These are phyloP conservation scores for Populus hybrid DNA, from an alignment of 441 rosid species.

Conservation along the genomic window DNA sequence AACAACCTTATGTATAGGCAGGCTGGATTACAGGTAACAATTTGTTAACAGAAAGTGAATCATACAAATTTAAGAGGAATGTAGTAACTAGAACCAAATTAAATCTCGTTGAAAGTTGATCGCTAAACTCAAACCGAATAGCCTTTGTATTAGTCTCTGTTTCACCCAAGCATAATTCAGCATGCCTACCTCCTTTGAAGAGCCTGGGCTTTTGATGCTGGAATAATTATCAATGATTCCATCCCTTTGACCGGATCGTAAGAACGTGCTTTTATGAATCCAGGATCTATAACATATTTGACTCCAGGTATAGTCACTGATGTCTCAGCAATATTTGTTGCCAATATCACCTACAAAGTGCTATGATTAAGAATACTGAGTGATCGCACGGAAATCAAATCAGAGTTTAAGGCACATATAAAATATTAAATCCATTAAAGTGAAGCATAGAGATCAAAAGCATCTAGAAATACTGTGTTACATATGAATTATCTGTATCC, in stretches of 20 bases:
- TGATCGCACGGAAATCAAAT: neutral
- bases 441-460: neutral
- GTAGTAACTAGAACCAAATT: neutral
- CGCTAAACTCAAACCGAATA: neutral
- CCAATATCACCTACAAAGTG: conserved; percentile 68
- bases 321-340: conserved; percentile 97
- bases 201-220: conserved; percentile 90
- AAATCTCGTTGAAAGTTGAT: conserved; percentile 6
- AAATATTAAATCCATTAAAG: neutral
- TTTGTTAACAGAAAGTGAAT: neutral
- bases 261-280: conserved; percentile 84
- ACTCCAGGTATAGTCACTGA: conserved; percentile 95
- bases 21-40: neutral
- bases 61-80: neutral
- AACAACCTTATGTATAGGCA: neutral
- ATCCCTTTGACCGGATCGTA: conserved; percentile 87
- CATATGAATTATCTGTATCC: neutral
- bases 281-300: conserved; percentile 90
- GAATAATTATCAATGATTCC: conserved; percentile 79
- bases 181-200: conserved; percentile 77
- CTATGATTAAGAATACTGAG: neutral
- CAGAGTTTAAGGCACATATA: neutral
- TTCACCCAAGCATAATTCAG: conserved; percentile 6
- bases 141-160: neutral
- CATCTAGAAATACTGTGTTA: neutral